These are phyloP conservation scores for Cadophora sp. DNA, from an alignment of 2,329 filamentous ascomycete genomes.

Conservation along the genomic window DNA sequence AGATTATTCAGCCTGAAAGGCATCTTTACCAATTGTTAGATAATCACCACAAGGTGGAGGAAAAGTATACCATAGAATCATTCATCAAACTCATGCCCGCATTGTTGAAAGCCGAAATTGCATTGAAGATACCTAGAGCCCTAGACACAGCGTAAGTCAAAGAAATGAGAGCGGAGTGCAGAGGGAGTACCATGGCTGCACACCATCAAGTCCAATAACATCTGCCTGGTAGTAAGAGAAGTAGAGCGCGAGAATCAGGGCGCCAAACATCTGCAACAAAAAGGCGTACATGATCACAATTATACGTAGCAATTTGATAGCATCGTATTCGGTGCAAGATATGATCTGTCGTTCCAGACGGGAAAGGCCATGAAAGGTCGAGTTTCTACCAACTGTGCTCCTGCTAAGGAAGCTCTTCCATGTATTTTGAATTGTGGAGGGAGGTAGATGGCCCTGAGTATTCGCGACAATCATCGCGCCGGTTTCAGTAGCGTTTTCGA, in stretches of 20 bases:
- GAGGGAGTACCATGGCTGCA: too few relatives aligned
- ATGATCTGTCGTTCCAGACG: constrained; percentile 57
- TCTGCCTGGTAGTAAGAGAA: constrained; percentile 51
- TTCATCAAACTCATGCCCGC: constrained; percentile 21
- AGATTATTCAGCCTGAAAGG: constrained; percentile 47
- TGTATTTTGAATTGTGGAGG: background rate
- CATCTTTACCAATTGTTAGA: constrained; percentile 10
- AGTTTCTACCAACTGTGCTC: background rate
- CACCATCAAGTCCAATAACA: constrained; percentile 4
- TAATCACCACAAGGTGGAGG: background rate
- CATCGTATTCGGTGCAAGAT: constrained; percentile 69
- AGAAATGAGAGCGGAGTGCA: too few relatives aligned
- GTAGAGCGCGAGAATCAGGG: constrained; percentile 63
- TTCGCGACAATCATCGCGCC: too few relatives aligned
- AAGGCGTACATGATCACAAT: constrained; percentile 66
- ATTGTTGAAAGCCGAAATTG: constrained; percentile 19
- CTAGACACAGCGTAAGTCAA: too few relatives aligned
- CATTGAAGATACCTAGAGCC: constrained; percentile 17
- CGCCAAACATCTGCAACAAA: constrained; percentile 62
- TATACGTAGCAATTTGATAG: constrained; percentile 63
- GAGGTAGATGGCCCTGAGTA: background rate
- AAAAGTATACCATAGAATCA: constrained; percentile 6
- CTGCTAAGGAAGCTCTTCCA: background rate
- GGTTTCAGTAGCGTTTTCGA: background rate
- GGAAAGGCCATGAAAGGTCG: constrained; percentile 55